Evolutionary conservation across 148 eudicot species (phyloP).

Genomic region (Chenopodium formosanum): DNA sequence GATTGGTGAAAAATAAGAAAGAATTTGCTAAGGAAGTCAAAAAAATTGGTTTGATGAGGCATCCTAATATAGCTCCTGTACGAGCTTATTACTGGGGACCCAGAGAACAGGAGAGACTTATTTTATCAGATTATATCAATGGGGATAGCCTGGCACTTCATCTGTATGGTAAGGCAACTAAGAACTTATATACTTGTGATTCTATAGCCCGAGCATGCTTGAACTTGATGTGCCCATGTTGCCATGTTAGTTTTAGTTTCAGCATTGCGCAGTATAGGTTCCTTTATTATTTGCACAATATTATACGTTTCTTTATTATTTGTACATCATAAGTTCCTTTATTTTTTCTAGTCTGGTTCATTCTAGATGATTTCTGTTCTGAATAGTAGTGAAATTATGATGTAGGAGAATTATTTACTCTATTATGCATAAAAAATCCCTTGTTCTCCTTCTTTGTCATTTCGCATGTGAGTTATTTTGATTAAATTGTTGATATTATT

Average conservation of each 20-base stretch:
- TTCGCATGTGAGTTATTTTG: no score
- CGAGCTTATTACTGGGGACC: slow-evolving; percentile 99
- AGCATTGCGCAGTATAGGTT: not conserved
- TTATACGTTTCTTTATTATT: not conserved
- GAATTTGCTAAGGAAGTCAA: slow-evolving; percentile 89
- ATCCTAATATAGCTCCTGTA: slow-evolving; percentile 63
- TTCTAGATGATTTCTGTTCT: not conserved
- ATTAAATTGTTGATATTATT: no score
- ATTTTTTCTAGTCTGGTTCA: not conserved
- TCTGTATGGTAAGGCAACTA: slow-evolving; percentile 71
- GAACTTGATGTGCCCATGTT: not conserved
- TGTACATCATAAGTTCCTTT: not conserved
- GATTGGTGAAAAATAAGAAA: slow-evolving; percentile 84
- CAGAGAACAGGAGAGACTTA: slow-evolving; percentile 90
- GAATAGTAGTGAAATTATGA: not conserved
- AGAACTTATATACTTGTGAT: not conserved
- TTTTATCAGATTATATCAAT: slow-evolving; percentile 73
- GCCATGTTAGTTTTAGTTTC: not conserved
- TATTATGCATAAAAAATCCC: no score
- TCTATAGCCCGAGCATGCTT: not conserved
- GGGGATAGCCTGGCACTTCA: slow-evolving; percentile 94
- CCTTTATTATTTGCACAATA: not conserved
- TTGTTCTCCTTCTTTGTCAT: no score
- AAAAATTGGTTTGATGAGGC: slow-evolving; percentile 76
- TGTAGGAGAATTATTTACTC: not conserved